Evolutionary conservation across 176 grass and related monocot species (phyloP).

Genomic region (Paspalum vaginatum): DNA sequence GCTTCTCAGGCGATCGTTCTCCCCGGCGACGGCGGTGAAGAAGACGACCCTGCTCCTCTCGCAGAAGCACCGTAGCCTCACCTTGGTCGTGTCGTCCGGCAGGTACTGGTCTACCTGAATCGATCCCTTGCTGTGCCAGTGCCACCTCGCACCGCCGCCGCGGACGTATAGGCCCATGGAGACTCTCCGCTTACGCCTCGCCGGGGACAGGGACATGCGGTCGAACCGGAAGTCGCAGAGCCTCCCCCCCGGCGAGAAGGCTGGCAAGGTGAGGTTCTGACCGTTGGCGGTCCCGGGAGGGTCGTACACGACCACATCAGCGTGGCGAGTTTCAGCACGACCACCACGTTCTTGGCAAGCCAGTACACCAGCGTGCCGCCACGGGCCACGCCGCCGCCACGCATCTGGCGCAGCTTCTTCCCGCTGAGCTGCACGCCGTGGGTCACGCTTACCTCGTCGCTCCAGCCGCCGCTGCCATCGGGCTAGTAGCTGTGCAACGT

Average conservation of each 20-base stretch:
- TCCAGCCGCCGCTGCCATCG: background rate
- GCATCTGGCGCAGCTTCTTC: background rate
- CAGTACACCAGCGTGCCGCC: background rate
- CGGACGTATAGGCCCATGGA: background rate
- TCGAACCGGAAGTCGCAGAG: too few relatives aligned
- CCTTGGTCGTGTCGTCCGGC: background rate
- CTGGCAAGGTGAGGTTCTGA: too few relatives aligned
- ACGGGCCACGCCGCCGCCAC: background rate
- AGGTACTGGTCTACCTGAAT: background rate
- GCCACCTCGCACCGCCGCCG: too few relatives aligned
- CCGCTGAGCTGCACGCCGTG: too few relatives aligned
- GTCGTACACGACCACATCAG: background rate
- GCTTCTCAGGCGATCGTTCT: too few relatives aligned
- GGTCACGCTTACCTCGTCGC: background rate
- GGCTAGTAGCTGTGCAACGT: background rate
- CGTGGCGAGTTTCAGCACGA: background rate
- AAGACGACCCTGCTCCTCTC: conserved; percentile 13
- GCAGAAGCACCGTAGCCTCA: conserved; percentile 1
- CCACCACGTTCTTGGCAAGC: background rate
- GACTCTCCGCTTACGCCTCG: too few relatives aligned
- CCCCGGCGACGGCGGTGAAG: background rate
- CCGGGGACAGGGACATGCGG: too few relatives aligned
- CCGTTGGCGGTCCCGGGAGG: too few relatives aligned
- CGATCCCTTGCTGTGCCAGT: background rate
- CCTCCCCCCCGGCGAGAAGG: too few relatives aligned